Evolutionary conservation across 202 grass and related monocot species (phyloP), one percentile per base, ranked within the genome.

Genomic region (Brachypodium distachyon): DNA sequence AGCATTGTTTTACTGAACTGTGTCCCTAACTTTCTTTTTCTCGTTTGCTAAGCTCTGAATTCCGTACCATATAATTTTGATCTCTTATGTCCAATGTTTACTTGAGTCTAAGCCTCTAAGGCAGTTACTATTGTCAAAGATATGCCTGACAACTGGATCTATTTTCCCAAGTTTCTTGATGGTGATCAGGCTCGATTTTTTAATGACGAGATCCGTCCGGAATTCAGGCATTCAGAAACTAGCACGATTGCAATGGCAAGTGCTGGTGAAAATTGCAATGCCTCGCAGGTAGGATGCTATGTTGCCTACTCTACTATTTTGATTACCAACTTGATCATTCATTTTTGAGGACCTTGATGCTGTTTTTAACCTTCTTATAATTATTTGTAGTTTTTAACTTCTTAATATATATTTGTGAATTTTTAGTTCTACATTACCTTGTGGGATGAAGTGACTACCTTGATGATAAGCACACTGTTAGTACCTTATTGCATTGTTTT

Each of bases 391-490:
- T n/a, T n/a, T n/a, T n/a, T n/a, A n/a, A n/a, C n/a, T n/a, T n/a
- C n/a, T n/a, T n/a, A n/a, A n/a, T 29, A 2, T 70, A 54, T 57
- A 39, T 74, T 17, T 46, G 4, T 84, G n/a, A 42, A 76, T 70
- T 18, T 79, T 84, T 81, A 98, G 95, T 98, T 98, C 69, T 98
- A 94, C 74, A 78, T 98, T 61, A 95, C 95, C 27, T 82, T 98
- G 70, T 80, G 91, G 41, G 89, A 98, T 84, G 87, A 94, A 2
- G 77, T 98, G 95, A 98, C 69, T 98, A 98, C 88, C 95, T 98
- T 80, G 95, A 98, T 40, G 95, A 86, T 75, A 98, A 98, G 87
- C 95, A 94, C 73, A 98, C 95, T 27, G 91, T 98, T 57, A 79
- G 34, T 71, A 71, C 19, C 41, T 68, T 64, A 40, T 56, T 27